phyloP scores from a whole-genome alignment of 768 basidiomycete genomes.

The Leccinum uliginosum region DNA sequence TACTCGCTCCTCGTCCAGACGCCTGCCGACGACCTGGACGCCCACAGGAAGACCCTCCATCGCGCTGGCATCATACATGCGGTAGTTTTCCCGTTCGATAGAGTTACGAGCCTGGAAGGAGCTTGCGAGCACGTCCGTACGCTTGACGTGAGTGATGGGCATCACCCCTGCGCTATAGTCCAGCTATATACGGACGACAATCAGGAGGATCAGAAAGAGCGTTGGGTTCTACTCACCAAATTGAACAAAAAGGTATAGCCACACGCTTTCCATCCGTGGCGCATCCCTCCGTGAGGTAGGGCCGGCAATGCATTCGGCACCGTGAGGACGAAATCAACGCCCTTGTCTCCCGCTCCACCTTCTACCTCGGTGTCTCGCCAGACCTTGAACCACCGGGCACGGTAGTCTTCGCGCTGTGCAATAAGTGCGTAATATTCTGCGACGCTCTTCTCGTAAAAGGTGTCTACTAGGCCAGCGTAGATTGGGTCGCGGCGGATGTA shows the following conservation, averaged over 20 bases:
- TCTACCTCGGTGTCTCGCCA: slow-evolving; percentile 28
- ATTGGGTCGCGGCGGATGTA: slow-evolving; percentile 48
- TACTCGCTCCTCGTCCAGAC: slow-evolving; percentile 46
- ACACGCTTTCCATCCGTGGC: slow-evolving; percentile 53
- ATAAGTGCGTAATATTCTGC: slow-evolving; percentile 49
- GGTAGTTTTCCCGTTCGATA: slow-evolving; percentile 37
- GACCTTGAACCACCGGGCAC: slow-evolving; percentile 36
- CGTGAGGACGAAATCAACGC: slow-evolving; percentile 60
- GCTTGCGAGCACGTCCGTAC: slow-evolving; percentile 29
- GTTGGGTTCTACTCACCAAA: slow-evolving; percentile 37
- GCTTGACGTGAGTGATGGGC: slow-evolving; percentile 40
- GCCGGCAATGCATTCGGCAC: slow-evolving; percentile 63
- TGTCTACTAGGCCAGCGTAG: slow-evolving; percentile 51
- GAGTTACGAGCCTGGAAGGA: slow-evolving; percentile 30
- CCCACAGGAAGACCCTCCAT: slow-evolving; percentile 45
- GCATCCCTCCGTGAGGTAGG: slow-evolving; percentile 47
- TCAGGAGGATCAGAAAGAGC: neutral
- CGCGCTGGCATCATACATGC: slow-evolving; percentile 36
- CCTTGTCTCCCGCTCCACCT: slow-evolving; percentile 31
- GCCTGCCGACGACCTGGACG: slow-evolving; percentile 40
- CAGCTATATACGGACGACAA: slow-evolving; percentile 26
- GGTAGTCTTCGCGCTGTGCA: slow-evolving; percentile 40
- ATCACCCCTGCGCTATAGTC: slow-evolving; percentile 44
- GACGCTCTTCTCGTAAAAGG: slow-evolving; percentile 45
- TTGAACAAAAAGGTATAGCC: slow-evolving; percentile 68